Evolutionary conservation across 352 stramenopile genomes (phyloP).

Genomic region (Lagenidium sp.): DNA sequence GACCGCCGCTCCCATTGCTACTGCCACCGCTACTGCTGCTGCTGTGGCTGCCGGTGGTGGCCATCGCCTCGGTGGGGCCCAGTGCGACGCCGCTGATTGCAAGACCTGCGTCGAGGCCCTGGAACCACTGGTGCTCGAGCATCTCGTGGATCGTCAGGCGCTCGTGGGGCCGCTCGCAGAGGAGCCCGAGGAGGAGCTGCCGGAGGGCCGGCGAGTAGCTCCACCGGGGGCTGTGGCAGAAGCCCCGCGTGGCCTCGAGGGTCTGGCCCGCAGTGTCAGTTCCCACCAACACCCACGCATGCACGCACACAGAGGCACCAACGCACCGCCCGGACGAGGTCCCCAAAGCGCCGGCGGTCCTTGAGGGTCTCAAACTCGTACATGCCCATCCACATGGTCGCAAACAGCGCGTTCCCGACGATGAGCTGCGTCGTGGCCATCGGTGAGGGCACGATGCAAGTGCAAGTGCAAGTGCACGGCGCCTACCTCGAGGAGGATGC

Average conservation of each 20-base stretch:
- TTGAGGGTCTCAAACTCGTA: constrained; percentile 74
- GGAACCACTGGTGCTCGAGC: constrained; percentile 43
- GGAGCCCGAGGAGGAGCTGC: constrained; percentile 28
- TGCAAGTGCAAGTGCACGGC: background rate
- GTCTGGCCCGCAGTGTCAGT: too few species aligned
- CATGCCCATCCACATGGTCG: constrained; percentile 78
- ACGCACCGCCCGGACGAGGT: constrained; percentile 26
- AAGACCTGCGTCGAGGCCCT: too few species aligned
- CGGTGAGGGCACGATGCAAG: background rate
- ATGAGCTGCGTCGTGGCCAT: constrained; percentile 29
- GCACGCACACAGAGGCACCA: too few species aligned
- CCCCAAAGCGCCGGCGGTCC: constrained; percentile 38
- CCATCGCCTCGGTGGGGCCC: too few species aligned
- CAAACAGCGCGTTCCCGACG: constrained; percentile 69
- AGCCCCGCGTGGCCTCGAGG: constrained; percentile 16
- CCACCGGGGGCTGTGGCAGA: constrained; percentile 29
- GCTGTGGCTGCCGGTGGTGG: too few species aligned
- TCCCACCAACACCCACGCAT: background rate
- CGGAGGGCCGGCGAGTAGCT: constrained; percentile 36
- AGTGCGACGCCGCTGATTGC: too few species aligned
- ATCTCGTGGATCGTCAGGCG: constrained; percentile 36
- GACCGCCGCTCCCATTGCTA: too few species aligned
- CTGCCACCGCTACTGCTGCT: too few species aligned
- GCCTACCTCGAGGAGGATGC: constrained; percentile 69
- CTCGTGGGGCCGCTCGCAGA: constrained; percentile 23